Evolutionary conservation across 1,139 yeast species (phyloP).

Genomic region (Protomyces inundatus): DNA sequence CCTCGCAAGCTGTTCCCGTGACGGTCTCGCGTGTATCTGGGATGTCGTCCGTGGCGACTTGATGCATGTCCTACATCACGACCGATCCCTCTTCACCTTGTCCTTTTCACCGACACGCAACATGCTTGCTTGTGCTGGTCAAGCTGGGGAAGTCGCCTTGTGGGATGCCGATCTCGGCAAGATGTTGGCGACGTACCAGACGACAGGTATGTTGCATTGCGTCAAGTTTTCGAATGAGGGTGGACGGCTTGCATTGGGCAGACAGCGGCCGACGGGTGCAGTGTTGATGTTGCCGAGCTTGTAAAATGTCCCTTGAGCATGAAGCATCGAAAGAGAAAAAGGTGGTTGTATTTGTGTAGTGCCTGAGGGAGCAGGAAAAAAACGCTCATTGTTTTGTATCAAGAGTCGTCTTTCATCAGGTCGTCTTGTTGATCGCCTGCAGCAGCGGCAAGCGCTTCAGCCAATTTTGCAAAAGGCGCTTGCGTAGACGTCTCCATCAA

Average conservation of each 20-base stretch:
- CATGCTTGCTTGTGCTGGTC: slow-evolving; percentile 25
- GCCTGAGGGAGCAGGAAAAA: no score
- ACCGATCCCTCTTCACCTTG: slow-evolving; percentile 17
- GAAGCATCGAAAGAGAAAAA: no score
- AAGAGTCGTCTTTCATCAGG: no score
- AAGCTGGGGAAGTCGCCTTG: slow-evolving; percentile 22
- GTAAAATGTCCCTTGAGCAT: background rate
- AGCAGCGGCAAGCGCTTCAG: no score
- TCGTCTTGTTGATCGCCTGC: no score
- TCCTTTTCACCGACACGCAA: slow-evolving; percentile 11
- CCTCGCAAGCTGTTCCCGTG: slow-evolving; percentile 20
- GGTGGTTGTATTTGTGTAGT: no score
- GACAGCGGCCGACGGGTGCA: background rate
- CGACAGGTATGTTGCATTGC: slow-evolving; percentile 6
- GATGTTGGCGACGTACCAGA: slow-evolving; percentile 3
- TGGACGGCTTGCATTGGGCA: slow-evolving; percentile 4
- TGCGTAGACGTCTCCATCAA: no score
- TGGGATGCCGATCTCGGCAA: slow-evolving; percentile 26
- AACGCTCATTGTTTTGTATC: no score
- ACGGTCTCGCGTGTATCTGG: slow-evolving; percentile 26
- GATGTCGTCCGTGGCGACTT: slow-evolving; percentile 23
- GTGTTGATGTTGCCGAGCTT: background rate
- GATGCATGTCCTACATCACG: slow-evolving; percentile 23
- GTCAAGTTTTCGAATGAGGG: slow-evolving; percentile 13
- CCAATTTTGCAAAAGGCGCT: no score